phyloP scores from a whole-genome alignment of 257 asterid species.

The Nemophila menziesii region DNA sequence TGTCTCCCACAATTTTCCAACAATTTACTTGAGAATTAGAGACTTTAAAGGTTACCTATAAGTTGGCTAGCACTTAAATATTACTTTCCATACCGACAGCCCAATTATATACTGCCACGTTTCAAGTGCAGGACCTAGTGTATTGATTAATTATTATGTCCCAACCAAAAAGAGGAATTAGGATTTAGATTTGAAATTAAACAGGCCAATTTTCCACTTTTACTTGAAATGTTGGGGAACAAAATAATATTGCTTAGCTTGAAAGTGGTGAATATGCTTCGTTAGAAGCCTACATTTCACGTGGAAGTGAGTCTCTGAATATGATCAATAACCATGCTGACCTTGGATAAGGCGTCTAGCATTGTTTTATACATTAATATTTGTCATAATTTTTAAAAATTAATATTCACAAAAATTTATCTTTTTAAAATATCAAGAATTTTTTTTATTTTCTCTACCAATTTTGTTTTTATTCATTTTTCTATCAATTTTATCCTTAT shows the following conservation, averaged over 20 bases:
- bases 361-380: too few relatives aligned
- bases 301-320: not conserved
- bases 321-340: not conserved
- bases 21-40: constrained; percentile 2
- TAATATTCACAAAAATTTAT: too few relatives aligned
- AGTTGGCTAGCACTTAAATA: not conserved
- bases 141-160: too few relatives aligned
- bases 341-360: not conserved
- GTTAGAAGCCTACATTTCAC: not conserved
- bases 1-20: constrained; percentile 36
- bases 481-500: too few relatives aligned
- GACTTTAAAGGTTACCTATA: not conserved
- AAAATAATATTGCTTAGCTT: not conserved
- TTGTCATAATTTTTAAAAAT: too few relatives aligned
- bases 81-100: not conserved
- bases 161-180: too few relatives aligned
- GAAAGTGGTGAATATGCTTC: not conserved
- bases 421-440: too few relatives aligned
- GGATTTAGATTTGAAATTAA: not conserved
- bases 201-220: not conserved
- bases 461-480: too few relatives aligned
- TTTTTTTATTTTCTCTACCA: too few relatives aligned
- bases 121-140: not conserved
- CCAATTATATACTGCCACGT: not conserved
- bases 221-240: not conserved